Evolutionary conservation across 2,329 filamentous ascomycete genomes (phyloP).

Genomic region (Dothistroma septosporum): DNA sequence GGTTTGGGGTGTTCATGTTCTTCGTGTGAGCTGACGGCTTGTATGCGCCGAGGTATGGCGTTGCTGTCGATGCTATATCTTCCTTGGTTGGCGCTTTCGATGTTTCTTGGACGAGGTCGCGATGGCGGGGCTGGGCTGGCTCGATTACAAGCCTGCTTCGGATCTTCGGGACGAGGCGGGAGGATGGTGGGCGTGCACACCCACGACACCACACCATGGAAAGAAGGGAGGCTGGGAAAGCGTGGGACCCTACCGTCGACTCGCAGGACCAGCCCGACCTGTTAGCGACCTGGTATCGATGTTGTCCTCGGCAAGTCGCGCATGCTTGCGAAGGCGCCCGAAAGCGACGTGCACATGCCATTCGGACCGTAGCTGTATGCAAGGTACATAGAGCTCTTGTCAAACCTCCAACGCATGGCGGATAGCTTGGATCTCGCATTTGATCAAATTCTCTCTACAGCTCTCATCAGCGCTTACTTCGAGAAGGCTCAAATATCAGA

Average conservation of each 20-base stretch:
- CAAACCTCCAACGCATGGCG: not conserved
- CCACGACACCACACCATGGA: not conserved
- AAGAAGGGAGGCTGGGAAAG: not conserved
- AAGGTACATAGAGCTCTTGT: not conserved
- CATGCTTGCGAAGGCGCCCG: not conserved
- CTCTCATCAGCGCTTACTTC: not conserved
- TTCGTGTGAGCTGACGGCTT: not conserved
- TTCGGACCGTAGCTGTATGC: not conserved
- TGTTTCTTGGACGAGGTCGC: not conserved
- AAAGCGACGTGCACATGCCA: not conserved
- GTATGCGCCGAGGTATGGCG: not conserved
- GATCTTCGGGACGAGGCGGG: not conserved
- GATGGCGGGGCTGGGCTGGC: not conserved
- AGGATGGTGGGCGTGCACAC: not conserved
- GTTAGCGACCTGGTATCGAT: not conserved
- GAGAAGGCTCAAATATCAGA: too few relatives aligned
- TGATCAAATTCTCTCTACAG: not conserved
- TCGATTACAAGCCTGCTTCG: not conserved
- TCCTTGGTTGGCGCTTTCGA: not conserved
- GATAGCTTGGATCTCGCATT: not conserved
- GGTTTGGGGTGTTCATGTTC: not conserved
- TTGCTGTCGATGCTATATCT: not conserved
- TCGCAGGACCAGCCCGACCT: not conserved
- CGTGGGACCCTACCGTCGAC: not conserved
- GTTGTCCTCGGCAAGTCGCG: not conserved